Conservation (phyloP, 225 moss, liverwort and hornwort genomes). For the Lunularia cruciata region DNA sequence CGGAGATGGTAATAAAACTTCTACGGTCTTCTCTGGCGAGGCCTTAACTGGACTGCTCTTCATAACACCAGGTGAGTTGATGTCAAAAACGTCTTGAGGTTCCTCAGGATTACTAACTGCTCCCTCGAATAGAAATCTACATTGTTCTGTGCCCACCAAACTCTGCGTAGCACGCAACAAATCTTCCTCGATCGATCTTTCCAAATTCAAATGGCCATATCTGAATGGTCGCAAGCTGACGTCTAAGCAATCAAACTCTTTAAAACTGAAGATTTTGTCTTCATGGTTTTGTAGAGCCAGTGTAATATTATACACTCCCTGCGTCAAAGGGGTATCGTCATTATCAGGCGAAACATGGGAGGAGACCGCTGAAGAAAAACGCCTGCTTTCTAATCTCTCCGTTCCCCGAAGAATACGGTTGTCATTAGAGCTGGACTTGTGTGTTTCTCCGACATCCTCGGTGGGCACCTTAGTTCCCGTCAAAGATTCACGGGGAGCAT, state of each 20-base stretch:
- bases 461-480: not conserved
- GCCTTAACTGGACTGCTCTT: no score
- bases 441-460: not conserved
- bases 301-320: not conserved
- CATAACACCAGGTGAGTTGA: not conserved
- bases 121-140: conserved; percentile 21
- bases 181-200: not conserved
- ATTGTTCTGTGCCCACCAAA: conserved; percentile 13
- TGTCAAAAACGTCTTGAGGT: not conserved
- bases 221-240: not conserved
- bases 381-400: not conserved
- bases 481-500: not conserved
- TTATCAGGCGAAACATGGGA: no score
- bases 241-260: not conserved
- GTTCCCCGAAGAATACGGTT: not conserved
- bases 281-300: not conserved
- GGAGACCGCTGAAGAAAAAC: no score
- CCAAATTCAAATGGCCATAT: not conserved
- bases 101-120: not conserved
- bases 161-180: not conserved
- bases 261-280: not conserved
- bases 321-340: not conserved
- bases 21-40: not conserved
- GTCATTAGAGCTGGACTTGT: not conserved
- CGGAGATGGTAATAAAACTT: not conserved